Percentiles rank a stretch among this genome's conserved stretches.
Evolutionary conservation across 106 monocot species (phyloP).

Genomic region (Apostasia shenzhenica): DNA sequence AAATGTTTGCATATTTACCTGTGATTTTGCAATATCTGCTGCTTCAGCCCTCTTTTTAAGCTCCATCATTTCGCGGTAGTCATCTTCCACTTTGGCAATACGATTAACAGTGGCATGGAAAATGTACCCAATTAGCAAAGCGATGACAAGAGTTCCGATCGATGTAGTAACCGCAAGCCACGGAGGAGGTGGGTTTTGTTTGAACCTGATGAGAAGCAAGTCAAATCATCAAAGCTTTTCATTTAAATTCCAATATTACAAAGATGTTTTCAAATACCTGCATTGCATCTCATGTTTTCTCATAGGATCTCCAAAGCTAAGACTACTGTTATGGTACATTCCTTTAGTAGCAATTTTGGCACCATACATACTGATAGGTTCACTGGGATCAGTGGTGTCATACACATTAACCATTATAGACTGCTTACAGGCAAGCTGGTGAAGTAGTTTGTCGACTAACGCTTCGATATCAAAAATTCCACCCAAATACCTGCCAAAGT

Average conservation of each 20-base stretch:
- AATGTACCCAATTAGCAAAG: slow-evolving; percentile 82
- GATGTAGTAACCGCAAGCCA: slow-evolving; percentile 97
- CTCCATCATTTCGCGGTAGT: slow-evolving; percentile 84
- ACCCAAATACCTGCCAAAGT: slow-evolving; percentile 70
- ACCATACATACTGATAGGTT: slow-evolving; percentile 91
- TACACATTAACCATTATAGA: slow-evolving; percentile 89
- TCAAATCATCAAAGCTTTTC: not conserved
- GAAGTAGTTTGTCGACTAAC: slow-evolving; percentile 89
- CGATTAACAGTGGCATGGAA: slow-evolving; percentile 95
- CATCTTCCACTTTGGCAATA: slow-evolving; percentile 96
- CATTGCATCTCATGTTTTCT: slow-evolving; percentile 99
- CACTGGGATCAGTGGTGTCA: slow-evolving; percentile 63
- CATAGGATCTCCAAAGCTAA: slow-evolving; percentile 89
- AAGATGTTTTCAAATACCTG: slow-evolving; percentile 46
- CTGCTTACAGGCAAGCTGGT: slow-evolving; percentile 94
- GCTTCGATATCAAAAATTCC: slow-evolving; percentile 97
- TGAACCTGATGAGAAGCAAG: slow-evolving; percentile 51
- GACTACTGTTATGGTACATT: slow-evolving; percentile 71
- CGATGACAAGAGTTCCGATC: slow-evolving; percentile 79
- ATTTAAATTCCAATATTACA: not conserved
- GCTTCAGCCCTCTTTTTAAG: slow-evolving; percentile 90
- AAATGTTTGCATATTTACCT: slow-evolving; percentile 29
- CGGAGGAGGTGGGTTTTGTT: slow-evolving; percentile 67
- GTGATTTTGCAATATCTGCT: slow-evolving; percentile 98
- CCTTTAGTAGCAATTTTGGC: slow-evolving; percentile 35